A percentile compares a stretch with the other conserved stretches of the same genome.
These are phyloP conservation scores for Fusarium globosum DNA, from an alignment of 2,329 filamentous ascomycete genomes.

Conservation along the genomic window DNA sequence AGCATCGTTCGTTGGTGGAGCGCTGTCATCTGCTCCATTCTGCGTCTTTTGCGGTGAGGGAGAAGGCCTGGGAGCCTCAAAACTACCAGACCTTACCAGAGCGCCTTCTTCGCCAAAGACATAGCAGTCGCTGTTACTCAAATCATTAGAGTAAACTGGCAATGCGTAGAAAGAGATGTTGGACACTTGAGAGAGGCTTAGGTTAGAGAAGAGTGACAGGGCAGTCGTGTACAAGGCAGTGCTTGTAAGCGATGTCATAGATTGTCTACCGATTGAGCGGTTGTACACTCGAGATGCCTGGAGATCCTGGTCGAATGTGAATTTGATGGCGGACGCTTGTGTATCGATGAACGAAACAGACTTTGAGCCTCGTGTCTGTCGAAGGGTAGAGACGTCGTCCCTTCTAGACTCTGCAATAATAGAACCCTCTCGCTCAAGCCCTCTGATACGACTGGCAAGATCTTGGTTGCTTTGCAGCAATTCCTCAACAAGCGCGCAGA, in stretches of 20 bases:
- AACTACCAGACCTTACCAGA: fast-evolving
- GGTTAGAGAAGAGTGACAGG: neutral
- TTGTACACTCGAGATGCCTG: neutral
- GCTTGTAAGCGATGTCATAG: neutral
- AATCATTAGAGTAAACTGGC: neutral
- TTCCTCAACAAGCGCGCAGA: neutral
- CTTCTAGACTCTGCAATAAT: neutral
- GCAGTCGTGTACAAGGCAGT: neutral
- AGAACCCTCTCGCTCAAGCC: neutral
- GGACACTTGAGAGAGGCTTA: neutral
- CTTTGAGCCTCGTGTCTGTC: neutral
- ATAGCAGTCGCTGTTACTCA: neutral
- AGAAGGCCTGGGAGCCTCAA: neutral
- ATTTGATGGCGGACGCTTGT: neutral
- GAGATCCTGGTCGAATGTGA: neutral
- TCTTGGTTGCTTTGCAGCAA: neutral
- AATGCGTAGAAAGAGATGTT: neutral
- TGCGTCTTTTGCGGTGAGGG: neutral
- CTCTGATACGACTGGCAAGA: neutral
- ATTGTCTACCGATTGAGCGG: neutral
- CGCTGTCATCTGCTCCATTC: fast-evolving
- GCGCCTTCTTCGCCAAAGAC: neutral
- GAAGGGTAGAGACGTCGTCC: neutral
- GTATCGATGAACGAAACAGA: neutral
- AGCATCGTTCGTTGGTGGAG: fast-evolving